Conservation (phyloP, 371 early-diverging fungal species). For the Lichtheimia corymbifera region DNA sequence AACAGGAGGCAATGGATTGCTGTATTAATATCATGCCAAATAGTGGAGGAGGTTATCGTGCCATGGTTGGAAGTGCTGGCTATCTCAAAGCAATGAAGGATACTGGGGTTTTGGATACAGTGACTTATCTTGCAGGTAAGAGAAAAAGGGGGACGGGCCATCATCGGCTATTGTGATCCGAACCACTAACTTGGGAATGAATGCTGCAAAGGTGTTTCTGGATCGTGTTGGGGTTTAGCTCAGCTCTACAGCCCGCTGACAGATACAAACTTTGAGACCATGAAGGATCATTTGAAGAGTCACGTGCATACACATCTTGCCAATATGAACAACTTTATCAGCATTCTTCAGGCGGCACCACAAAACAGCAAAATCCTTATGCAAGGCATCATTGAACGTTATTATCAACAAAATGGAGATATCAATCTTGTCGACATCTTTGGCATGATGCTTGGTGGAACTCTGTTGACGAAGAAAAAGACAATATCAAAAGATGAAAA, state of each 20-base stretch:
- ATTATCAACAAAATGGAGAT: conserved; percentile 44
- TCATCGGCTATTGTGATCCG: neutral
- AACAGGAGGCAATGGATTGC: neutral
- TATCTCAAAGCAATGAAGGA: conserved; percentile 59
- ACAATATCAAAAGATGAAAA: neutral
- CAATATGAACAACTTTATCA: conserved; percentile 34
- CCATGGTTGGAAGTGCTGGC: conserved; percentile 67
- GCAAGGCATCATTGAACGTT: conserved; percentile 55
- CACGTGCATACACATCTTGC: conserved; percentile 39
- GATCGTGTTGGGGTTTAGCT: conserved; percentile 54
- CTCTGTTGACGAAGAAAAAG: conserved; percentile 46
- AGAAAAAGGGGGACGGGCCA: neutral
- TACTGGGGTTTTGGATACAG: conserved; percentile 55
- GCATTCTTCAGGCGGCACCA: conserved; percentile 33
- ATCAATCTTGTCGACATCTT: conserved; percentile 71
- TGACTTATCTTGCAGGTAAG: conserved; percentile 61
- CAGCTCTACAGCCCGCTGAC: conserved; percentile 34
- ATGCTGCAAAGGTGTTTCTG: conserved; percentile 44
- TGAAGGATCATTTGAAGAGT: conserved; percentile 26
- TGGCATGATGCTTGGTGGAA: conserved; percentile 63
- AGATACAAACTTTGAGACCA: conserved; percentile 10
- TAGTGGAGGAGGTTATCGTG: conserved; percentile 73
- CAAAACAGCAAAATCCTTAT: conserved; percentile 47
- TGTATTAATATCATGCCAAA: neutral
- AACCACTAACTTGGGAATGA: neutral